These are phyloP conservation scores for Nothophaeocryptopus gaeumannii DNA, from an alignment of 2,329 filamentous ascomycete genomes.

Conservation along the genomic window DNA sequence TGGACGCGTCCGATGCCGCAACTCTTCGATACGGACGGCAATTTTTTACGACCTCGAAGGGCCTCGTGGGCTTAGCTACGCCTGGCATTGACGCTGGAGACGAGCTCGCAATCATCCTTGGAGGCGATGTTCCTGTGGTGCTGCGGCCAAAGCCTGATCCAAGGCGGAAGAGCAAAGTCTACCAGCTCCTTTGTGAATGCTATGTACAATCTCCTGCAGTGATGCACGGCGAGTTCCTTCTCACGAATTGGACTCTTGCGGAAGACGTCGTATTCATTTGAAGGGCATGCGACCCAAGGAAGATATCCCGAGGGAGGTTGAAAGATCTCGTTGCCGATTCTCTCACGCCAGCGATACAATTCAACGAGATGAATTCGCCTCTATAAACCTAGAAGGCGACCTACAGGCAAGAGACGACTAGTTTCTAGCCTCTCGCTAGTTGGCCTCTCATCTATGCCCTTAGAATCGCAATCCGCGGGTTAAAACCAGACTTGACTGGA, in stretches of 20 bases:
- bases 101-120: conserved; percentile 25
- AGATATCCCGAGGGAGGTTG: too few species aligned
- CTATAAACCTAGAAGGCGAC: too few species aligned
- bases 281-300: not conserved
- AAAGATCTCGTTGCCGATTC: too few species aligned
- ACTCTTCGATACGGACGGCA: conserved; percentile 28
- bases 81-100: conserved; percentile 26
- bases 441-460: too few species aligned
- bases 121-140: conserved; percentile 32
- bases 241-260: conserved; percentile 17
- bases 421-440: too few species aligned
- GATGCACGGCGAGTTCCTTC: conserved; percentile 28
- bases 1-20: conserved; percentile 12
- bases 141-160: conserved; percentile 22
- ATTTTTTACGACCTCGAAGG: conserved; percentile 27
- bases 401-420: too few species aligned
- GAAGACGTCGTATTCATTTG: conserved; percentile 31
- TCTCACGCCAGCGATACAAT: too few species aligned
- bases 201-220: conserved; percentile 25
- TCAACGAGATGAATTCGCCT: too few species aligned
- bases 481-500: too few species aligned
- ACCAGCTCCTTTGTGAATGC: conserved; percentile 31
- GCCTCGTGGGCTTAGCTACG: conserved; percentile 27
- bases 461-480: too few species aligned
- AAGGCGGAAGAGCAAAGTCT: conserved; percentile 19